Conservation (phyloP, 768 basidiomycete species). For the Pilatotrama ljubarskyi region DNA sequence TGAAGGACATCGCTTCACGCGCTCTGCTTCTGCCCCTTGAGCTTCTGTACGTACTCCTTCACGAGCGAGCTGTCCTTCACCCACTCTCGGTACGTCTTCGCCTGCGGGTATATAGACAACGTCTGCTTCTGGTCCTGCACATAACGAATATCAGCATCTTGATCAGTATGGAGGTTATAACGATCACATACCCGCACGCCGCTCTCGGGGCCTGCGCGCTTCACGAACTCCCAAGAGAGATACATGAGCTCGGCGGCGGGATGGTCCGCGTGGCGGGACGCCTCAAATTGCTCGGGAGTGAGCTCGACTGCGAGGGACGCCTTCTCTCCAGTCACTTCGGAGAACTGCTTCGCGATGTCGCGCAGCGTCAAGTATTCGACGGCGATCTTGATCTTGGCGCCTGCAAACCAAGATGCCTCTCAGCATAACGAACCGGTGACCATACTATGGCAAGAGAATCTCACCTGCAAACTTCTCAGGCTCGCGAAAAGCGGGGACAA, state of each 20-base stretch:
- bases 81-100: conserved; percentile 15
- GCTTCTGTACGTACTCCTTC: conserved; percentile 4
- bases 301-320: conserved; percentile 13
- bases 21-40: conserved; percentile 1
- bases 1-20: not conserved
- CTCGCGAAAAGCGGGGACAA: conserved; percentile 13
- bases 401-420: not conserved
- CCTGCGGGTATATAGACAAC: conserved; percentile 12
- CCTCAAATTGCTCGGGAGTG: conserved; percentile 12
- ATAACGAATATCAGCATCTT: not conserved
- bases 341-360: conserved; percentile 8
- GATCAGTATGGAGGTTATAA: not conserved
- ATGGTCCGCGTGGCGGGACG: conserved; percentile 9
- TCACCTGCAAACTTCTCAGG: conserved; percentile 5
- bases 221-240: conserved; percentile 11
- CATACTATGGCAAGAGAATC: too few species aligned
- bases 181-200: conserved; percentile 1
- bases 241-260: conserved; percentile 11
- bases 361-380: conserved; percentile 8
- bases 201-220: conserved; percentile 2
- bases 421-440: too few species aligned
- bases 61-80: conserved; percentile 12
- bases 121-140: conserved; percentile 7
- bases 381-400: conserved; percentile 11
- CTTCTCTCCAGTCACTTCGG: conserved; percentile 13